These are phyloP conservation scores for Meredithiella fracta DNA, from an alignment of 2,329 filamentous ascomycete genomes.

Conservation along the genomic window DNA sequence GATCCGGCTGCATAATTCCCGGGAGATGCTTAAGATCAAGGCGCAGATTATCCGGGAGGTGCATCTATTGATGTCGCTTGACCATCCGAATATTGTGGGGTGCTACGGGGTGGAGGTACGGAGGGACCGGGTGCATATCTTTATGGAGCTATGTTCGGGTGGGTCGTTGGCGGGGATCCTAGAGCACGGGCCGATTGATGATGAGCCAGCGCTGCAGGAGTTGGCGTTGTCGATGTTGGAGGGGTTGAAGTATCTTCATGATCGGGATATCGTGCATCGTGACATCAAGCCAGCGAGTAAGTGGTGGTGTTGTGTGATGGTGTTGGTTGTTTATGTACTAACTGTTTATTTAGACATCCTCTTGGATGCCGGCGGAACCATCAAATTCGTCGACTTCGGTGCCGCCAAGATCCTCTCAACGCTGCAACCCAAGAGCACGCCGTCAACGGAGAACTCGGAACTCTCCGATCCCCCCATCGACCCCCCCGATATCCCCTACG, in stretches of 20 bases:
- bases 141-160: slow-evolving; percentile 98
- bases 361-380: slow-evolving; percentile 91
- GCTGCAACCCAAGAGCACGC: slow-evolving; percentile 58
- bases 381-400: slow-evolving; percentile 98
- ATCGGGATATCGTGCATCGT: slow-evolving; percentile 80
- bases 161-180: slow-evolving; percentile 78
- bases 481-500: not conserved
- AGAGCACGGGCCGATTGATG: slow-evolving; percentile 92
- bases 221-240: slow-evolving; percentile 89
- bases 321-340: no score
- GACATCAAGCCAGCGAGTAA: slow-evolving; percentile 95
- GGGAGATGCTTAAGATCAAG: slow-evolving; percentile 85
- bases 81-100: slow-evolving; percentile 94
- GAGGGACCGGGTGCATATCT: slow-evolving; percentile 98
- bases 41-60: slow-evolving; percentile 93
- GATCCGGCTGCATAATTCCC: slow-evolving; percentile 81
- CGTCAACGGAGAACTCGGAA: not conserved
- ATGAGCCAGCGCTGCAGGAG: slow-evolving; percentile 94
- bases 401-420: slow-evolving; percentile 59
- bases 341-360: slow-evolving; percentile 67
- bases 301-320: slow-evolving; percentile 24
- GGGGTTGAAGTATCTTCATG: slow-evolving; percentile 83
- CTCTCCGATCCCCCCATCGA: not conserved
- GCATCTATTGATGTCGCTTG: slow-evolving; percentile 84
- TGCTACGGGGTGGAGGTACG: slow-evolving; percentile 98